Percentiles rank a stretch among this genome's conserved stretches.
Evolutionary conservation across 148 eudicot genomes (phyloP).

Genomic region (Amaranthus palmeri): DNA sequence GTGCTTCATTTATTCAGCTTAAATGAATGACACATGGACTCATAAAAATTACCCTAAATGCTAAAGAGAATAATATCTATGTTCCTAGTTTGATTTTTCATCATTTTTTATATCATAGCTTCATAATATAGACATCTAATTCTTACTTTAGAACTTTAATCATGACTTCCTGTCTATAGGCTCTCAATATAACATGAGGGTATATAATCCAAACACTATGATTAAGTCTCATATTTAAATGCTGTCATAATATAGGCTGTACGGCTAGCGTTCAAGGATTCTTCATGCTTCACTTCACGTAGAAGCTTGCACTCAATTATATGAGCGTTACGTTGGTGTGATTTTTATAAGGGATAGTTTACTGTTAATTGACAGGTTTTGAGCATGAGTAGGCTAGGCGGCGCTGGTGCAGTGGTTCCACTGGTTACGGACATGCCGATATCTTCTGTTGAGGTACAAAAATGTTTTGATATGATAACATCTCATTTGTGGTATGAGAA

Average conservation of each 20-base stretch:
- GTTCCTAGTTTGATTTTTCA: slow-evolving; percentile 18
- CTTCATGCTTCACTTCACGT: slow-evolving; percentile 20
- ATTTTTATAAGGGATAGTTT: not conserved
- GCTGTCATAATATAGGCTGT: slow-evolving; percentile 8
- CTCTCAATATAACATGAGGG: slow-evolving; percentile 20
- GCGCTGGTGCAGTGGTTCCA: slow-evolving; percentile 76
- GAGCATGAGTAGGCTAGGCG: slow-evolving; percentile 80
- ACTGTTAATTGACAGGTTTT: slow-evolving; percentile 41
- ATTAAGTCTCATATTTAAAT: slow-evolving; percentile 13
- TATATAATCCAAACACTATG: slow-evolving; percentile 14
- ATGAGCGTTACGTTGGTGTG: not conserved
- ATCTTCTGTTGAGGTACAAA: slow-evolving; percentile 55
- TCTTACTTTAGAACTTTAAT: slow-evolving; percentile 21
- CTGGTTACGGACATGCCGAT: slow-evolving; percentile 61
- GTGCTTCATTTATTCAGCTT: slow-evolving; percentile 7
- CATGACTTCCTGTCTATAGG: slow-evolving; percentile 23
- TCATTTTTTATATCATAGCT: slow-evolving; percentile 26
- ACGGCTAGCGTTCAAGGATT: slow-evolving; percentile 7
- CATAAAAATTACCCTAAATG: slow-evolving; percentile 6
- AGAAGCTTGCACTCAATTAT: slow-evolving; percentile 17
- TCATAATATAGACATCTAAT: slow-evolving; percentile 24
- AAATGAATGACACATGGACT: slow-evolving; percentile 20
- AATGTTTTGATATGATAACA: not conserved
- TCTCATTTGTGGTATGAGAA: not conserved
- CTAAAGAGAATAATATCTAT: slow-evolving; percentile 22